Conservation (phyloP, 2,329 filamentous ascomycete genomes). For the Fusarium solani-melongenae region DNA sequence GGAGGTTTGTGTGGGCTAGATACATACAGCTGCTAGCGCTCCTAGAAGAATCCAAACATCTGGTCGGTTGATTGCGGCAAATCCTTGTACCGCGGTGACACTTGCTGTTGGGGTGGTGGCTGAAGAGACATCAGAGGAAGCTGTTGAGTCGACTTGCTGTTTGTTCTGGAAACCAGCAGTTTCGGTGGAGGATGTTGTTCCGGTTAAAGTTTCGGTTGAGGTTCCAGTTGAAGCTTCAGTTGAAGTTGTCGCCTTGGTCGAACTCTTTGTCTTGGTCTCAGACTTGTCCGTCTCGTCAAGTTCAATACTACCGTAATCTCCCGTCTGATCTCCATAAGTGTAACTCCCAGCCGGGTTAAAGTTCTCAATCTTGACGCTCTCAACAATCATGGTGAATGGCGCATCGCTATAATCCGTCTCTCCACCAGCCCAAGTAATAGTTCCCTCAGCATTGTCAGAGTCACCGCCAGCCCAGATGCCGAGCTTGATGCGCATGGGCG, state of each 20-base stretch:
- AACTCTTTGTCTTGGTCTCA: background rate
- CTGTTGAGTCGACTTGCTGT: constrained; percentile 4
- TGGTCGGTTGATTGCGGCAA: constrained; percentile 11
- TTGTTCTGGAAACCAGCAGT: constrained; percentile 23
- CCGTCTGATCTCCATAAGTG: constrained; percentile 39
- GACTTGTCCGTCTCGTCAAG: constrained; percentile 26
- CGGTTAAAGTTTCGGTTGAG: constrained; percentile 2
- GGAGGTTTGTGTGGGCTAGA: background rate
- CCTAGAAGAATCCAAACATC: constrained; percentile 17
- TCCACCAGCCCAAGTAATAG: constrained; percentile 76
- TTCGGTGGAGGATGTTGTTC: background rate
- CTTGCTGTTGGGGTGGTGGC: constrained; percentile 4
- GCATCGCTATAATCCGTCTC: constrained; percentile 49
- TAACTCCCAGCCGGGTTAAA: constrained; percentile 49
- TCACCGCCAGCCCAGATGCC: constrained; percentile 63
- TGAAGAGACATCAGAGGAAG: background rate
- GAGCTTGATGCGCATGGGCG: constrained; percentile 74
- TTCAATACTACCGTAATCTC: constrained; percentile 41
- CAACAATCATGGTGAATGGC: constrained; percentile 70
- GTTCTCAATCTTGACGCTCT: constrained; percentile 57
- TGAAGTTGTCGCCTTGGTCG: background rate
- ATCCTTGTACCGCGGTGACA: background rate
- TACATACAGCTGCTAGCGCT: constrained; percentile 3
- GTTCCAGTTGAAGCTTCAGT: constrained; percentile 9
- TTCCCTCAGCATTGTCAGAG: constrained; percentile 63